These are phyloP conservation scores for Trichoderma koningii DNA, from an alignment of 2,329 filamentous ascomycete species.

Conservation along the genomic window DNA sequence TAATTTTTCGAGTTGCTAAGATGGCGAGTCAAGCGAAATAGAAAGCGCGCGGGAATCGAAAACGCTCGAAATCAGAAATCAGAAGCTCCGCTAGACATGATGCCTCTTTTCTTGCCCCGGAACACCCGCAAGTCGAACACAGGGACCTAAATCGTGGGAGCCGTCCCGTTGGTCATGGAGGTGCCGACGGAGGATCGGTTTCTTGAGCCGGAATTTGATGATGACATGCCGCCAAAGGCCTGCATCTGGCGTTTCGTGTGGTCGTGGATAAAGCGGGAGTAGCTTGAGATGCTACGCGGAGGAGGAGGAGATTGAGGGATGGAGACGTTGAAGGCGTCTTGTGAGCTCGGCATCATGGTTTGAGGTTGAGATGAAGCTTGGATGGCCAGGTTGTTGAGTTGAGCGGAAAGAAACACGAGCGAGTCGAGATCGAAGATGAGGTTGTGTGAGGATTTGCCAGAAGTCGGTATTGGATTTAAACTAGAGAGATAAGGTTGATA, in stretches of 20 bases:
- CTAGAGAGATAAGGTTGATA: not conserved
- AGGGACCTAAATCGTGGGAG: constrained; percentile 20
- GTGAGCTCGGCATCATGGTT: constrained; percentile 43
- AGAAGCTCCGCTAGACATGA: not conserved
- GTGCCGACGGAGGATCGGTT: constrained; percentile 27
- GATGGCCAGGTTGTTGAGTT: not conserved
- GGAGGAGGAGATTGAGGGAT: constrained; percentile 44
- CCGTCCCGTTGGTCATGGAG: constrained; percentile 38
- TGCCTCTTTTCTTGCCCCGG: not conserved
- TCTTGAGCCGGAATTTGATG: constrained; percentile 30
- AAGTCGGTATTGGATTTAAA: not conserved
- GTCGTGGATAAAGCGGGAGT: constrained; percentile 63
- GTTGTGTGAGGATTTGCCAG: too few relatives aligned
- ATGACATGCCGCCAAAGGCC: constrained; percentile 42
- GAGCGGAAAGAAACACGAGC: not conserved
- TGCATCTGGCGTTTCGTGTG: constrained; percentile 70
- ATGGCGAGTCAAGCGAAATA: not conserved
- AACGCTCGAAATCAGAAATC: not conserved
- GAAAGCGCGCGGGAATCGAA: not conserved
- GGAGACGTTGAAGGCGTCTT: constrained; percentile 44
- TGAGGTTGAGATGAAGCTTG: not conserved
- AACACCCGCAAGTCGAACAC: not conserved
- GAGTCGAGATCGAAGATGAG: too few relatives aligned
- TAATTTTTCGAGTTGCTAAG: not conserved
- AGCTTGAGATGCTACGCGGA: constrained; percentile 54